These are phyloP conservation scores for Inonotus hispidus DNA, from an alignment of 1,284 basidiomycete species.

Conservation along the genomic window DNA sequence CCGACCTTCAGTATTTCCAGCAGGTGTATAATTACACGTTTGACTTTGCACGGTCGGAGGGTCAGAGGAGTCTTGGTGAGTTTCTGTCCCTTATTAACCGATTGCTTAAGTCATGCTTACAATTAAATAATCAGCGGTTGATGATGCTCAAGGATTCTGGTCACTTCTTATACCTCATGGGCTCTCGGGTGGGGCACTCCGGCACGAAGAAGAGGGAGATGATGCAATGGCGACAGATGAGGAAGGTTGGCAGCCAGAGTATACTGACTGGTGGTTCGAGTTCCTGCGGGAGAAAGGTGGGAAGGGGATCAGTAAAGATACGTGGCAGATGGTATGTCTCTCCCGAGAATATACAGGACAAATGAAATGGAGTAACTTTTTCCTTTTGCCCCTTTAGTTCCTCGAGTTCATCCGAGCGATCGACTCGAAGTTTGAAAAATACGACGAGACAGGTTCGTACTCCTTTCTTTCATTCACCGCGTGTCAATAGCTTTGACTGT, in stretches of 20 bases:
- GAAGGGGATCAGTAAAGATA: conserved; percentile 90
- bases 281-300: conserved; percentile 68
- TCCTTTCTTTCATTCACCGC: background rate
- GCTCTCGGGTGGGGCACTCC: conserved; percentile 64
- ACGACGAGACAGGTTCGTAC: conserved; percentile 77
- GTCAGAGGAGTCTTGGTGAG: conserved; percentile 67
- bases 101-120: background rate
- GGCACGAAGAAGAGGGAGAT: conserved; percentile 41
- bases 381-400: conserved; percentile 46
- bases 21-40: conserved; percentile 90
- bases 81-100: conserved; percentile 19
- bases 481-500: background rate
- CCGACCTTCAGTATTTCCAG: conserved; percentile 74
- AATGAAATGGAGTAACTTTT: background rate
- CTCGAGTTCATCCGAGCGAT: conserved; percentile 79
- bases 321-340: conserved; percentile 78
- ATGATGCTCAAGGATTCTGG: conserved; percentile 84
- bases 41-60: conserved; percentile 75
- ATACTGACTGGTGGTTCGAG: conserved; percentile 81
- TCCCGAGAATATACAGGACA: conserved; percentile 1
- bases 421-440: conserved; percentile 74
- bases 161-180: conserved; percentile 76
- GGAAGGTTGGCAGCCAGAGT: conserved; percentile 61
- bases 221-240: conserved; percentile 31
- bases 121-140: conserved; percentile 42